Percentiles rank a stretch among this genome's conserved stretches.
phyloP scores from a whole-genome alignment of 23 red algal species.

The Agarophyton chilense region DNA sequence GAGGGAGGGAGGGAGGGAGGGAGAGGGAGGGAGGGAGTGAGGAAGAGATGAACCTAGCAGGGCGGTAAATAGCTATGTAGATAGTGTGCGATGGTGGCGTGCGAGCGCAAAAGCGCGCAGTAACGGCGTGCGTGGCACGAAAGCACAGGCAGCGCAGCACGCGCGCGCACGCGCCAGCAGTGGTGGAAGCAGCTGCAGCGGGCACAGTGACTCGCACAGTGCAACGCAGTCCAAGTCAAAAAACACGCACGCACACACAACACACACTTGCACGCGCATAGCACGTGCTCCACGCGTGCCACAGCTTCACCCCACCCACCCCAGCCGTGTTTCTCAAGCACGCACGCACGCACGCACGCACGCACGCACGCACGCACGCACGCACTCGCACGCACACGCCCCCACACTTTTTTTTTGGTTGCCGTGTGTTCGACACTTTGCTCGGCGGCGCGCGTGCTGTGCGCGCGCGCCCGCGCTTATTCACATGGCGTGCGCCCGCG shows the following conservation, averaged over 20 bases:
- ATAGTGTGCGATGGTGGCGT: neutral
- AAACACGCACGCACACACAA: too few species aligned
- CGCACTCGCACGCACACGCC: neutral
- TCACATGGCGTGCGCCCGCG: too few species aligned
- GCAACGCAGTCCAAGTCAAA: too few species aligned
- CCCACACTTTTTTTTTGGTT: neutral
- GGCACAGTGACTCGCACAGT: too few species aligned
- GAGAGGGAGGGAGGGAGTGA: neutral
- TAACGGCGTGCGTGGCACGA: slow-evolving; percentile 11
- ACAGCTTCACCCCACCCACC: too few species aligned
- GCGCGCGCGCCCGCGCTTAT: too few species aligned
- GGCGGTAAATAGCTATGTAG: neutral
- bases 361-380: neutral
- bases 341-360: neutral
- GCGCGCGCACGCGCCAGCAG: too few species aligned
- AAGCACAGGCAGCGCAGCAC: neutral
- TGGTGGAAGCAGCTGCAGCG: neutral
- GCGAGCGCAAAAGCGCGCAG: neutral
- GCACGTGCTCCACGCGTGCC: neutral
- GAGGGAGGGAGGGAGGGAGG: neutral
- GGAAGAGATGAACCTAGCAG: neutral
- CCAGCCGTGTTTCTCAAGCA: neutral
- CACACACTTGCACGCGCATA: too few species aligned
- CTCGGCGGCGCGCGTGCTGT: too few species aligned
- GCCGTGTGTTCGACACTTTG: neutral